Evolutionary conservation across 257 asterid species (phyloP), one percentile per base, ranked within the genome.

Genomic region (Capsicum baccatum): DNA sequence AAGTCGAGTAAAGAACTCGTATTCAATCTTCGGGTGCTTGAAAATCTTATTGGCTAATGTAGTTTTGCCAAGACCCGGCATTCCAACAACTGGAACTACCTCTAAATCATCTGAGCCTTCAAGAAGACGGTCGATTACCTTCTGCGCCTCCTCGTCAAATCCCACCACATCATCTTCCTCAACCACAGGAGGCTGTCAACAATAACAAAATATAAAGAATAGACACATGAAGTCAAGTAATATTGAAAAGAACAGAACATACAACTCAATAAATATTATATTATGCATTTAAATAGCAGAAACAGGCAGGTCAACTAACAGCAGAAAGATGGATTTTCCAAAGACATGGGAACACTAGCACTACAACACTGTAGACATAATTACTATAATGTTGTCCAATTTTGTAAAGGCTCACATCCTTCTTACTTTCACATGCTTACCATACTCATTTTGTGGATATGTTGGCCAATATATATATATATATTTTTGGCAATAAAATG

Each of bases 41-140:
- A 60, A 87, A 17, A 89, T 79, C 59, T 73, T 89, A 66, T 50
- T 83, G 14, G 92, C 90, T 15, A 89, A 56, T 3, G 90, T 87
- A 13, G 89, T 89, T 78, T 87, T 89, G 21, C 90, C 92, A 9
- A 88, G 84, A 33, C 90, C 90, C 6, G 83, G 84, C 89, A 85
- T 88, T n/a, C 90, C 90, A 48, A 86, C 59, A 58, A 88, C 83
- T 50, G 88, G 84, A 63, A 85, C 64, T 16, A 84, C 87, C 71
- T 85, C 84, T 17, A 88, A 42, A 15, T 85, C 33, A 21, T 81
- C 59, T 19, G 87, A 48, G 21, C 37, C 87, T 9, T 70, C 84
- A 33, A 80, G 56, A 15, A 88, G 87, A 79, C 87, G 70, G 0
- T 88, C 79, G 21, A 80, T 81, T 66, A 86, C 84, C 5, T 6